A percentile compares a stretch with the other conserved stretches of the same genome.
phyloP scores from a whole-genome alignment of 768 basidiomycete species.

The Steccherinum ochraceum region DNA sequence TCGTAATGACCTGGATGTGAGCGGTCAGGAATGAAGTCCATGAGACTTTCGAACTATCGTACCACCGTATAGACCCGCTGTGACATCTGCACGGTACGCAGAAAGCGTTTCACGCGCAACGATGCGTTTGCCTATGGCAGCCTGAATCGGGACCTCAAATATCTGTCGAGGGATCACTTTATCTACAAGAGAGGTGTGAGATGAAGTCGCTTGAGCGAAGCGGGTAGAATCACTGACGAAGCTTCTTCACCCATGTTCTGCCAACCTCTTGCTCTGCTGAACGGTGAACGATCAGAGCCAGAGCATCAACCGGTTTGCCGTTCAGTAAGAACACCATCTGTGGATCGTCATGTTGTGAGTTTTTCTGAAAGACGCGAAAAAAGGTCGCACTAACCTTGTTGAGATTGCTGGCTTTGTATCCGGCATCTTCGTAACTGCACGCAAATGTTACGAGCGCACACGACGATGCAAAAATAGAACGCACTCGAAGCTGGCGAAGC shows the following conservation, averaged over 20 bases:
- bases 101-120: slow-evolving; percentile 87
- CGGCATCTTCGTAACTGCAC: slow-evolving; percentile 87
- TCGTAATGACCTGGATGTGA: slow-evolving; percentile 76
- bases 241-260: slow-evolving; percentile 83
- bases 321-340: slow-evolving; percentile 92
- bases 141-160: slow-evolving; percentile 95
- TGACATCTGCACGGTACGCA: slow-evolving; percentile 86
- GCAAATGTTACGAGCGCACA: not conserved
- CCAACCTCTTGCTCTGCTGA: slow-evolving; percentile 72
- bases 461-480: slow-evolving; percentile 20
- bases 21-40: not conserved
- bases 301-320: slow-evolving; percentile 83
- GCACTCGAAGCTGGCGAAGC: slow-evolving; percentile 89
- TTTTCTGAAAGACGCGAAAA: not conserved
- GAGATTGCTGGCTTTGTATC: slow-evolving; percentile 75
- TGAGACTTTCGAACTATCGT: slow-evolving; percentile 9
- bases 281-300: slow-evolving; percentile 87
- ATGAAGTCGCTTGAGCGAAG: not conserved
- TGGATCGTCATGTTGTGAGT: not conserved
- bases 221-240: slow-evolving; percentile 51
- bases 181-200: slow-evolving; percentile 36
- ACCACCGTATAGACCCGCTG: slow-evolving; percentile 91
- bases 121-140: slow-evolving; percentile 79
- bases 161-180: slow-evolving; percentile 89
- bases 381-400: slow-evolving; percentile 54